phyloP scores from a whole-genome alignment of 257 asterid genomes.

The Buddleja alternifolia region DNA sequence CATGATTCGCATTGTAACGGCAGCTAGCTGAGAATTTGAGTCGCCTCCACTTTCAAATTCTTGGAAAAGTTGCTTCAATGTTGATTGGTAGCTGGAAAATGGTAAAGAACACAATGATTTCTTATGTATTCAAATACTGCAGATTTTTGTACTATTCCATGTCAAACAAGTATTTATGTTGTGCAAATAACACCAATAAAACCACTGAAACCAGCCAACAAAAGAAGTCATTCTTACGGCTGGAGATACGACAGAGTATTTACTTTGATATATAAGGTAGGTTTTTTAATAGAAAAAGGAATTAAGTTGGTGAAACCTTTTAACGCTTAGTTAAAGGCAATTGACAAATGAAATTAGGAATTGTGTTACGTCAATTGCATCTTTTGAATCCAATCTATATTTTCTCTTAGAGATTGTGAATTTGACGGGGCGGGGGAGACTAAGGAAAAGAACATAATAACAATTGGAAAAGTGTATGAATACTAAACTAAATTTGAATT shows the following conservation, averaged over 20 bases:
- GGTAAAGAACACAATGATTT: neutral
- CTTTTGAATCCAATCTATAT: neutral
- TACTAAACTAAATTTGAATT: too few species aligned
- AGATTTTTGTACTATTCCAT: neutral
- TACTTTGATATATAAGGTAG: neutral
- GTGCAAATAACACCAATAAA: too few species aligned
- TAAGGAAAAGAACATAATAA: neutral
- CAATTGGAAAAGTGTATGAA: too few species aligned
- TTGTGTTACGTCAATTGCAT: neutral
- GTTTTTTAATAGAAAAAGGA: neutral
- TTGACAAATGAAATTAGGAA: neutral
- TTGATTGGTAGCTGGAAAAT: slow-evolving; percentile 84
- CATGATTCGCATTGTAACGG: slow-evolving; percentile 97
- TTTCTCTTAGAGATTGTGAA: neutral
- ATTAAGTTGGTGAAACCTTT: too few species aligned
- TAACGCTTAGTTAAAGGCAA: neutral
- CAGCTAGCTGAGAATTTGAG: slow-evolving; percentile 86
- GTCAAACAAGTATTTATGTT: too few species aligned
- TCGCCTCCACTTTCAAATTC: slow-evolving; percentile 77
- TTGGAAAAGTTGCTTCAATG: slow-evolving; percentile 90
- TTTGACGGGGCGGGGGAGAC: neutral
- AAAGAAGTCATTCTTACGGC: neutral
- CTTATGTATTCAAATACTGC: neutral
- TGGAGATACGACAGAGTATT: neutral
- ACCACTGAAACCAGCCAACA: too few species aligned